These are phyloP conservation scores for Aureobasidium subglaciale DNA, from an alignment of 2,329 filamentous ascomycete genomes.

Conservation along the genomic window DNA sequence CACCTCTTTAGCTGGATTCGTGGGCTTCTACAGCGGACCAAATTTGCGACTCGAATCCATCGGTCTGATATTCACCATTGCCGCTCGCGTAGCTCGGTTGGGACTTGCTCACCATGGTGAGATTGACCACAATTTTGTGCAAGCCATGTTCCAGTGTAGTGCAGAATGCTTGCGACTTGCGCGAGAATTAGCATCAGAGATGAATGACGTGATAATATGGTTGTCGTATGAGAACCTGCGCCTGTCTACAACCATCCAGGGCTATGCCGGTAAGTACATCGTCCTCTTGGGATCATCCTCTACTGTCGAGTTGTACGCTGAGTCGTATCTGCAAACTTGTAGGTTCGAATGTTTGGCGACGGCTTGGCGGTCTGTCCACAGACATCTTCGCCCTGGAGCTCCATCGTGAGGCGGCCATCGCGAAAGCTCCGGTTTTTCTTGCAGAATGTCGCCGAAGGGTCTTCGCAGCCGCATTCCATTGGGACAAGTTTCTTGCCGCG, in stretches of 20 bases:
- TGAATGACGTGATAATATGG: conserved; percentile 18
- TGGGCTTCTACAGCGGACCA: conserved; percentile 17
- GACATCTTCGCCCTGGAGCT: conserved; percentile 53
- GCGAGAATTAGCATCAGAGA: conserved; percentile 12
- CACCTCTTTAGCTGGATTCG: conserved; percentile 10
- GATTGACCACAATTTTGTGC: conserved; percentile 15
- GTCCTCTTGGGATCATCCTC: too few relatives aligned
- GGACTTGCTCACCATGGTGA: conserved; percentile 10
- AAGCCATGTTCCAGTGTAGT: conserved; percentile 15
- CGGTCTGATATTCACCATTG: conserved; percentile 19
- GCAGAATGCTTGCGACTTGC: conserved; percentile 15
- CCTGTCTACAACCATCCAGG: neutral
- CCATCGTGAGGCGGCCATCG: conserved; percentile 19
- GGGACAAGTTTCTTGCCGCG: conserved; percentile 20
- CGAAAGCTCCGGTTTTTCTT: conserved; percentile 19
- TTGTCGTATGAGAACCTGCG: conserved; percentile 14
- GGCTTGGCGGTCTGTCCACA: conserved; percentile 53
- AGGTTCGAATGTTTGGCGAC: conserved; percentile 16
- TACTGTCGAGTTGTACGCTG: neutral
- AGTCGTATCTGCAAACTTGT: neutral
- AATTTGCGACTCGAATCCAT: conserved; percentile 20
- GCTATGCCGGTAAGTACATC: neutral
- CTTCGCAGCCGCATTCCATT: conserved; percentile 16
- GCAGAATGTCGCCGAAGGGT: conserved; percentile 15
- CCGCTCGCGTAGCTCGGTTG: conserved; percentile 15